Evolutionary conservation across 2,329 filamentous ascomycete genomes (phyloP).

Genomic region (Lachnellula cervina): DNA sequence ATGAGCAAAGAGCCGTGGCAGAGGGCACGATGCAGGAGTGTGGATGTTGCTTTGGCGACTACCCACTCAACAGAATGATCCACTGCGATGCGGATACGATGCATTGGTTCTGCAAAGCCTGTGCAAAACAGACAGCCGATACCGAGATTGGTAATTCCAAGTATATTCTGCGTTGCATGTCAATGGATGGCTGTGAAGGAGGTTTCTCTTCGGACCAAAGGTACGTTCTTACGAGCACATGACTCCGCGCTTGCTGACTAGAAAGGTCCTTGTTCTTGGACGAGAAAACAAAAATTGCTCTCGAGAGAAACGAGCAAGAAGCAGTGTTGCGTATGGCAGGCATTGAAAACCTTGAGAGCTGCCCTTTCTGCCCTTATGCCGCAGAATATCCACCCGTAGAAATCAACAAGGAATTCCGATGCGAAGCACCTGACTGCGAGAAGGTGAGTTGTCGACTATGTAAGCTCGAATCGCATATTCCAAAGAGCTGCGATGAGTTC

Average conservation of each 20-base stretch:
- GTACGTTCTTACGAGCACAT: slow-evolving; percentile 33
- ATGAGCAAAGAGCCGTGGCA: slow-evolving; percentile 38
- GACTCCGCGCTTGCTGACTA: slow-evolving; percentile 10
- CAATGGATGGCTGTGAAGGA: slow-evolving; percentile 58
- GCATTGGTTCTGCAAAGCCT: slow-evolving; percentile 63
- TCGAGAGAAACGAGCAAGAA: slow-evolving; percentile 69
- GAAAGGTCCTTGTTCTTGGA: slow-evolving; percentile 40
- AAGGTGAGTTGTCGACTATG: slow-evolving; percentile 65
- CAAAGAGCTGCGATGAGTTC: slow-evolving; percentile 65
- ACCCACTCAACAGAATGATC: slow-evolving; percentile 62
- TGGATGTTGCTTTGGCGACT: slow-evolving; percentile 66
- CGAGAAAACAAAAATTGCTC: slow-evolving; percentile 50
- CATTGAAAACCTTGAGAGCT: slow-evolving; percentile 67
- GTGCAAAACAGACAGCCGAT: slow-evolving; percentile 61
- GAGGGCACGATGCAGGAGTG: slow-evolving; percentile 60
- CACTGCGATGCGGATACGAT: slow-evolving; percentile 50
- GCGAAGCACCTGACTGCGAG: slow-evolving; percentile 60
- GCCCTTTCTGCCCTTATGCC: slow-evolving; percentile 79
- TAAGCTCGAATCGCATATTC: slow-evolving; percentile 63
- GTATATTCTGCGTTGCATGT: slow-evolving; percentile 67
- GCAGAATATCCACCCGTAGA: slow-evolving; percentile 66
- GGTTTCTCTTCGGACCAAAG: slow-evolving; percentile 55
- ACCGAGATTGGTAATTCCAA: slow-evolving; percentile 63
- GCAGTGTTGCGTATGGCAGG: slow-evolving; percentile 63
- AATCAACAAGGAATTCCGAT: slow-evolving; percentile 68